Conservation (phyloP, 306 rosid species). For the Vicia sativa region DNA sequence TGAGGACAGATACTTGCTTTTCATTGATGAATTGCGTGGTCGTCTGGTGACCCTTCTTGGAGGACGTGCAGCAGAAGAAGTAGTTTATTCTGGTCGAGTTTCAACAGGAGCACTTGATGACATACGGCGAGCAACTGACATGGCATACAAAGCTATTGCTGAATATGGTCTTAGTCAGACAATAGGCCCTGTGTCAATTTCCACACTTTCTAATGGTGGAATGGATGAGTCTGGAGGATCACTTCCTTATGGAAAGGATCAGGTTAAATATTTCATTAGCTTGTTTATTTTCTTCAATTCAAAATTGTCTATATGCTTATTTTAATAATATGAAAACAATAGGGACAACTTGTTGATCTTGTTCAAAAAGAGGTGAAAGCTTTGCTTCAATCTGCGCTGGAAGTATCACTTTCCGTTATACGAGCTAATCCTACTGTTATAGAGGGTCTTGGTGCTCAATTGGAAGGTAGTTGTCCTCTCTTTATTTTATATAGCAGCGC, state of each 20-base stretch:
- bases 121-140: slow-evolving; percentile 92
- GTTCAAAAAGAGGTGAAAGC: slow-evolving; percentile 90
- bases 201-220: slow-evolving; percentile 86
- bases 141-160: slow-evolving; percentile 99
- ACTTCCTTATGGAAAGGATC: slow-evolving; percentile 91
- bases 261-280: slow-evolving; percentile 56
- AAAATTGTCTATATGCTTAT: slow-evolving; percentile 45
- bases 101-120: slow-evolving; percentile 99
- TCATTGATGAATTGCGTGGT: slow-evolving; percentile 95
- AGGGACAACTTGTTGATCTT: slow-evolving; percentile 95
- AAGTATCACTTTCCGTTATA: slow-evolving; percentile 72
- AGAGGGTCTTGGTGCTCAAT: slow-evolving; percentile 97
- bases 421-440: slow-evolving; percentile 93
- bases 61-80: slow-evolving; percentile 99
- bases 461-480: slow-evolving; percentile 67
- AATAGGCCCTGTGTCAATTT: slow-evolving; percentile 89
- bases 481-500: neutral
- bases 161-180: slow-evolving; percentile 93
- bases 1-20: slow-evolving; percentile 96
- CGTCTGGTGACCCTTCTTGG: slow-evolving; percentile 95
- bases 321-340: slow-evolving; percentile 40
- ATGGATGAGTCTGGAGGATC: slow-evolving; percentile 84
- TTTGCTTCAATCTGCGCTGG: slow-evolving; percentile 89
- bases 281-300: slow-evolving; percentile 27
- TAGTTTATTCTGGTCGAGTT: slow-evolving; percentile 90